Base-by-base conservation (phyloP, 495 filamentous ascomycete genomes). In the Friedmanniomyces simplex region DNA sequence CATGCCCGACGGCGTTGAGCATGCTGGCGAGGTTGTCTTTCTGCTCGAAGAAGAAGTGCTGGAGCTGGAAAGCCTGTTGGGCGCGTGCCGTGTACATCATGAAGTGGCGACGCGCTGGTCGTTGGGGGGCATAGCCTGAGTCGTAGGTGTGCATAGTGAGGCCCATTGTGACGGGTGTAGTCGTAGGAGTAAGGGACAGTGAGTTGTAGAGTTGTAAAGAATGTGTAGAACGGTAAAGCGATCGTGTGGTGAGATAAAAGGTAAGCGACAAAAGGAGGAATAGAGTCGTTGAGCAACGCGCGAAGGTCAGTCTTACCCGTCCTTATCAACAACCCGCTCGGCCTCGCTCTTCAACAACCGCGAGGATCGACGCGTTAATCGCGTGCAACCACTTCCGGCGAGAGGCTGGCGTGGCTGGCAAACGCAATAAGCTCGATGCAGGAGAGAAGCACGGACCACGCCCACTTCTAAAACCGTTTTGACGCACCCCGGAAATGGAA, bases 71-170 rank as follows among this genome's bases (percentile, higher is more conserved):
- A n/a, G 49, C 49, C 8, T 26, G 20, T 18, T 47, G 36, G 11
- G 56, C 56, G 24, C 56, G 47, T n/a, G 56, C 18, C 7, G 56
- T 58, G 49, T 52, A 58, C 48, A 52, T 52, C 48, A 53, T 58
- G 30, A 58, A 58, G 49, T 53, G 39, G 8, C 25, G 48, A 4
- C 56, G 30, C 2, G 21, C 24, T 5, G 56, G 53, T 2, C 21
- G 51, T 28, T 41, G 32, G 14, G 37, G 34, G 32, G 37, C 36
- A 26, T 56, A 47, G 54, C n/a, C 14, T 2, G 5, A 32, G 39
- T 47, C 54, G 24, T 48, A 47, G 34, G 20, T 43, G 52, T 39
- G 50, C 34, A 54, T 32, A 2, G 49, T 7, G 30, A 52, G 25
- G 30, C 49, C 49, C 49, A 52, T 52, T 24, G 46, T 24, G 50